phyloP scores from a whole-genome alignment of 805 yeast species.

The Candida xiaguanensis region DNA sequence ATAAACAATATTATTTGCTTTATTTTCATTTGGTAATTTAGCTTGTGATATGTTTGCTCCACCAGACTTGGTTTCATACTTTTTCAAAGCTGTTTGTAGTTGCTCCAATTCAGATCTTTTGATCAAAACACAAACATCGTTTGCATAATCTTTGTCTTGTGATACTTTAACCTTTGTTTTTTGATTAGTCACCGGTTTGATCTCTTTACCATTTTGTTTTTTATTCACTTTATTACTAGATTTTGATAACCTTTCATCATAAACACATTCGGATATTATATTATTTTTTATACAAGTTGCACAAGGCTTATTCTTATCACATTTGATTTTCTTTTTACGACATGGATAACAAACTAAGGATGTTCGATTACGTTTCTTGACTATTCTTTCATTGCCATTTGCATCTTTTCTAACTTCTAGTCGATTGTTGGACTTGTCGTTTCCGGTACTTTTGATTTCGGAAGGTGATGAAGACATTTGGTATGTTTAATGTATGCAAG shows the following conservation, averaged over 20 bases:
- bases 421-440: neutral
- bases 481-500: no score
- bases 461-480: neutral
- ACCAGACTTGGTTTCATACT: conserved; percentile 1
- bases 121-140: conserved; percentile 11
- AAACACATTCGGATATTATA: conserved; percentile 15
- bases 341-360: conserved; percentile 37
- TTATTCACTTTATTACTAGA: neutral
- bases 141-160: neutral
- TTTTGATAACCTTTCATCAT: conserved; percentile 10
- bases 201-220: neutral
- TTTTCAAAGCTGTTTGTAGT: conserved; percentile 8
- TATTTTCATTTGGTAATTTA: neutral
- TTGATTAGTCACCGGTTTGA: neutral
- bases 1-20: conserved; percentile 3
- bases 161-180: neutral
- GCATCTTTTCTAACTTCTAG: neutral
- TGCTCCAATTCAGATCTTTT: conserved; percentile 11
- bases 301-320: conserved; percentile 42
- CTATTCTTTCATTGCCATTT: neutral
- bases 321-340: conserved; percentile 35
- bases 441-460: neutral
- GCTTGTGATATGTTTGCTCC: neutral
- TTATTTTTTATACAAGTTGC: conserved; percentile 26
- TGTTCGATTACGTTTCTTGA: conserved; percentile 27